Evolutionary conservation across 2,329 filamentous ascomycete genomes (phyloP).

Genomic region (Alternaria sp.): DNA sequence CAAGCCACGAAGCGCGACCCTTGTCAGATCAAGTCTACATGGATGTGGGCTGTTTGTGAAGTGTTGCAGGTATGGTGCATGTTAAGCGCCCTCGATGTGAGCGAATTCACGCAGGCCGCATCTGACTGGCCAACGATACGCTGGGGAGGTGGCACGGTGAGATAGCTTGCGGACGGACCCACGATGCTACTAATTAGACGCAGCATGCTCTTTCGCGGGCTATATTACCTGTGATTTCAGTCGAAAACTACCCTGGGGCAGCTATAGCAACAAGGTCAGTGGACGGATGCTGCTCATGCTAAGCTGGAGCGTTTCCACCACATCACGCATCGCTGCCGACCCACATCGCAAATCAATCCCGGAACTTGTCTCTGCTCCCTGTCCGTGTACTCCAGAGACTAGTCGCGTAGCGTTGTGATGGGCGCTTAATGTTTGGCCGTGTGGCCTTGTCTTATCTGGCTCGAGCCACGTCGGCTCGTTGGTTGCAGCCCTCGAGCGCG

Average conservation of each 20-base stretch:
- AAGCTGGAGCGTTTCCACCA: conserved; percentile 16
- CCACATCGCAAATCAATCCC: conserved; percentile 4
- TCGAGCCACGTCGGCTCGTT: conserved; percentile 23
- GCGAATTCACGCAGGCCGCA: conserved; percentile 14
- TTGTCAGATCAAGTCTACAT: conserved; percentile 15
- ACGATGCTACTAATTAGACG: conserved; percentile 33
- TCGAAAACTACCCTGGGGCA: conserved; percentile 18
- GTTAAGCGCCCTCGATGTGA: conserved; percentile 18
- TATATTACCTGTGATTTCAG: conserved; percentile 25
- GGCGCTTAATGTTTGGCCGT: conserved; percentile 30
- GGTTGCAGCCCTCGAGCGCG: conserved; percentile 8
- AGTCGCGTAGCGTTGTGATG: conserved; percentile 21
- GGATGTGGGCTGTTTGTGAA: conserved; percentile 22
- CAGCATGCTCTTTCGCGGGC: conserved; percentile 31
- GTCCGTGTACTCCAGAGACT: conserved; percentile 11
- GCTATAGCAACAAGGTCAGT: conserved; percentile 13
- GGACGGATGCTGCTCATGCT: conserved; percentile 27
- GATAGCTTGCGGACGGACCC: conserved; percentile 21
- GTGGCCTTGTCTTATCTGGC: conserved; percentile 22
- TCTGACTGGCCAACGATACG: conserved; percentile 29
- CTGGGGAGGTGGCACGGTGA: conserved; percentile 31
- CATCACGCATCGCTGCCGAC: conserved; percentile 15
- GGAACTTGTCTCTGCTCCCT: conserved; percentile 6
- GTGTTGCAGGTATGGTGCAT: conserved; percentile 13
- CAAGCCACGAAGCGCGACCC: conserved; percentile 17